Evolutionary conservation across 352 stramenopile genomes (phyloP), one percentile per base, ranked within the genome.

Genomic region (Phytophthora multivora): DNA sequence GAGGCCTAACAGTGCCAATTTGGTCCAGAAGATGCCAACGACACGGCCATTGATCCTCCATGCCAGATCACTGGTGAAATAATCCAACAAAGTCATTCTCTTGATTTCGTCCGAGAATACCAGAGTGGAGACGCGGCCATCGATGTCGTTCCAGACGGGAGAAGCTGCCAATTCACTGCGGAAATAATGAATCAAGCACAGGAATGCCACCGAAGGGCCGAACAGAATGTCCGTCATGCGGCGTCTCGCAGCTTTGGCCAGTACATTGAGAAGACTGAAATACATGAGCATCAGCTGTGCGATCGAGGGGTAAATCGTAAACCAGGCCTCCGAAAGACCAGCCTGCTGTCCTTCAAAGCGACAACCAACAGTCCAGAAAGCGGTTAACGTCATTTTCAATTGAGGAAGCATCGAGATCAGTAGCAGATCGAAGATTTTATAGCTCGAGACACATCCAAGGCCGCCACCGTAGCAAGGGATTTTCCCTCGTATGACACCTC

Each of bases 301-400:
- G 30, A 69, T 73, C 0, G 59, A 49, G 10, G 66, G 66, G 30
- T 73, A 73, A 2, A 73, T 59, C 1, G 38, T 54, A 40, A 73
- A 70, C 60, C 65, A 70, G 4, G 66, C 40, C 15, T 74, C 52
- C 1, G 60, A 69, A 9, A 84, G 51, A 0, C 39, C 59, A 12
- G 21, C 16, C 28, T 81, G 71, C 15, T 81, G 53, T 1, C 75
- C 75, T 63, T 84, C 62, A 39, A 79, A 84, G 8, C 47, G 23
- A 42, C 69, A 79, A 4, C 75, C 69, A 15, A 63, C 41, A 3
- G 59, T 74, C 47, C 56, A 79, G 33, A 79, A 79, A 2, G 52
- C 66, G 0, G 68, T 49, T 19, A 77, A 52, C 0, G 64, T 58
- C n/a, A 51, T 58, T 39, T 77, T 80, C 11, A 84, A 43, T 0